Evolutionary conservation across 75 land plant species (phyloP).

Genomic region (Adiantum capillusveneris): DNA sequence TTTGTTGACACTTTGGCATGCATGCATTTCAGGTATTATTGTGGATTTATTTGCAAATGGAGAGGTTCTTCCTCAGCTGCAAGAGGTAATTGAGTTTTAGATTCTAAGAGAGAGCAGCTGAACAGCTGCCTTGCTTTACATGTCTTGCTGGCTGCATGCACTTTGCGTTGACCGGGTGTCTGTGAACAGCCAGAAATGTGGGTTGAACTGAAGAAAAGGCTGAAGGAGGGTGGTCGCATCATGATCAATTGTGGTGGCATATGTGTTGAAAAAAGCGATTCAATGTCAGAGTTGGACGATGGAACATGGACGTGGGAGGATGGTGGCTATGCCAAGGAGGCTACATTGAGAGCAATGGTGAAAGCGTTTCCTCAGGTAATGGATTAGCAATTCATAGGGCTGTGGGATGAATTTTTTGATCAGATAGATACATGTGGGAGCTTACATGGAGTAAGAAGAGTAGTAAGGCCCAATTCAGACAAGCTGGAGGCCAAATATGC

Average conservation of each 20-base stretch:
- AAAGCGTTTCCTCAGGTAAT: slow-evolving; percentile 35
- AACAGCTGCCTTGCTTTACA: too few relatives aligned
- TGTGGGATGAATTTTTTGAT: too few relatives aligned
- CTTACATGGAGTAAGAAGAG: too few relatives aligned
- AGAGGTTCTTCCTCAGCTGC: slow-evolving; percentile 46
- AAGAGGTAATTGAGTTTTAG: too few relatives aligned
- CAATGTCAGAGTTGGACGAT: slow-evolving; percentile 3
- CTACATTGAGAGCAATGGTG: slow-evolving; percentile 42
- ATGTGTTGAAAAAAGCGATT: slow-evolving; percentile 14
- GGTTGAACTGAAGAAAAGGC: slow-evolving; percentile 42
- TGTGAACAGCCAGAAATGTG: slow-evolving; percentile 52
- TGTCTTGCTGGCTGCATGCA: too few relatives aligned
- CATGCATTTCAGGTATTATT: slow-evolving; percentile 47
- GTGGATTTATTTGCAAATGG: slow-evolving; percentile 75
- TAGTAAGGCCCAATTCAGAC: too few relatives aligned
- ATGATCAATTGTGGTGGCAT: slow-evolving; percentile 78
- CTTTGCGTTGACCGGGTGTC: too few relatives aligned
- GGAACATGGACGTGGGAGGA: slow-evolving; percentile 22
- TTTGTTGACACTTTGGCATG: too few relatives aligned
- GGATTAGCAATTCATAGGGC: too few relatives aligned
- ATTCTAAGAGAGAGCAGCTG: too few relatives aligned
- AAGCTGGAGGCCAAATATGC: too few relatives aligned
- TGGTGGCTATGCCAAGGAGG: slow-evolving; percentile 29
- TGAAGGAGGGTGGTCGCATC: slow-evolving; percentile 61
- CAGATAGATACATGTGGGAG: too few relatives aligned